Evolutionary conservation across 1,139 yeast species (phyloP).

Genomic region (Debaryomyces sp.): DNA sequence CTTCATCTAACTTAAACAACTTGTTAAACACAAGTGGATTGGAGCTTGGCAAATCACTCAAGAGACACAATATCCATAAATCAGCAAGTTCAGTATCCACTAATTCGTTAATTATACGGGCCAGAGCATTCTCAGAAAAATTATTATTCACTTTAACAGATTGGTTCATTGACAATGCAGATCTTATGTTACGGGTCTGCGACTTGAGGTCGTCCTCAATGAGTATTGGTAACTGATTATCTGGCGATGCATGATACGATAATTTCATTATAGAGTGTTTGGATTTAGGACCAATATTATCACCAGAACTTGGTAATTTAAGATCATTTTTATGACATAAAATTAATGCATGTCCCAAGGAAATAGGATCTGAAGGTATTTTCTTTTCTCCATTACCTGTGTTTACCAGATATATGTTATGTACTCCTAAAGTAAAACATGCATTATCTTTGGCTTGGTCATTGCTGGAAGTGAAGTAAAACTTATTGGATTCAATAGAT

Average conservation of each 20-base stretch:
- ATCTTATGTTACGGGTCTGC: constrained; percentile 27
- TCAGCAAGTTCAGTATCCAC: constrained; percentile 45
- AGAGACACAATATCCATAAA: constrained; percentile 38
- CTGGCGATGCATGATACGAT: constrained; percentile 44
- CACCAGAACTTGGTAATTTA: constrained; percentile 27
- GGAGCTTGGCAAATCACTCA: constrained; percentile 20
- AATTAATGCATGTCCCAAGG: constrained; percentile 36
- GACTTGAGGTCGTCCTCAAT: constrained; percentile 35
- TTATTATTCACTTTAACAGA: constrained; percentile 22
- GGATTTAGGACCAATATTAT: constrained; percentile 3
- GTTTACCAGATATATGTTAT: constrained; percentile 30
- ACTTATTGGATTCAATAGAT: constrained; percentile 15
- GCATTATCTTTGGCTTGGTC: constrained; percentile 6
- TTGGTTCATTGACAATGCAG: constrained; percentile 21
- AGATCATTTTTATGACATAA: constrained; percentile 37
- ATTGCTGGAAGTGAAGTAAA: constrained; percentile 17
- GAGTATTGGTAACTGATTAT: constrained; percentile 45
- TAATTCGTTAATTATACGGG: constrained; percentile 30
- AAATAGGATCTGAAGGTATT: constrained; percentile 50
- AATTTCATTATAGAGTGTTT: constrained; percentile 30
- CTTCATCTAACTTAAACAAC: constrained; percentile 23
- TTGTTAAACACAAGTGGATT: constrained; percentile 10
- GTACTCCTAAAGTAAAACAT: constrained; percentile 44
- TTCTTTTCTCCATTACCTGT: constrained; percentile 12
- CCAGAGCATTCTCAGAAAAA: constrained; percentile 16